A percentile compares a stretch with the other conserved stretches of the same genome.
Conservation (phyloP, 73 alveolate genomes). For the Stentor roeselii region DNA sequence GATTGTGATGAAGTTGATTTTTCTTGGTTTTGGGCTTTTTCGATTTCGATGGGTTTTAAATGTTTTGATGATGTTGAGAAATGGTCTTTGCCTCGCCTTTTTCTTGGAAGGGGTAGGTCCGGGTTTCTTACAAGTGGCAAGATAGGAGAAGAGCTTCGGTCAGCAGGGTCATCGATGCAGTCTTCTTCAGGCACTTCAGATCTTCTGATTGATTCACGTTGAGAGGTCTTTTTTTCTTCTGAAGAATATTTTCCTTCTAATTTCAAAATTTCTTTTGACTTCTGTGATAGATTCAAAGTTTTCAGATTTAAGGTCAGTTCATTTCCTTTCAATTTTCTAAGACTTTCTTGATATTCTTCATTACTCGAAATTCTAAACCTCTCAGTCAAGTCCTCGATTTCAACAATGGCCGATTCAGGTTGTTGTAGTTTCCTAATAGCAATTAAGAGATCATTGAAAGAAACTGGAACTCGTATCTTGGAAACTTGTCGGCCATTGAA, state of each 20-base stretch:
- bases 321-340: neutral
- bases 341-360: neutral
- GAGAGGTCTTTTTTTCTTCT: neutral
- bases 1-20: neutral
- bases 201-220: neutral
- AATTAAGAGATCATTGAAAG: neutral
- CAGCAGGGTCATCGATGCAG: neutral
- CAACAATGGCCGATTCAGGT: neutral
- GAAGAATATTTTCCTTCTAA: neutral
- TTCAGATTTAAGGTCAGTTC: neutral
- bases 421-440: neutral
- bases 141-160: neutral
- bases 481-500: no score
- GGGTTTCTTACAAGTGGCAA: neutral
- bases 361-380: neutral
- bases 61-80: neutral
- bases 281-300: neutral
- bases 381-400: neutral
- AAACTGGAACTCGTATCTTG: neutral
- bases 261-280: neutral
- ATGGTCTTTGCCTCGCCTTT: neutral
- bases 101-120: neutral
- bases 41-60: neutral
- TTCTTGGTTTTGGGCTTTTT: neutral
- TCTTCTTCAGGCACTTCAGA: neutral